phyloP scores from a whole-genome alignment of 2,329 filamentous ascomycete genomes.

The Fusarium longipes region DNA sequence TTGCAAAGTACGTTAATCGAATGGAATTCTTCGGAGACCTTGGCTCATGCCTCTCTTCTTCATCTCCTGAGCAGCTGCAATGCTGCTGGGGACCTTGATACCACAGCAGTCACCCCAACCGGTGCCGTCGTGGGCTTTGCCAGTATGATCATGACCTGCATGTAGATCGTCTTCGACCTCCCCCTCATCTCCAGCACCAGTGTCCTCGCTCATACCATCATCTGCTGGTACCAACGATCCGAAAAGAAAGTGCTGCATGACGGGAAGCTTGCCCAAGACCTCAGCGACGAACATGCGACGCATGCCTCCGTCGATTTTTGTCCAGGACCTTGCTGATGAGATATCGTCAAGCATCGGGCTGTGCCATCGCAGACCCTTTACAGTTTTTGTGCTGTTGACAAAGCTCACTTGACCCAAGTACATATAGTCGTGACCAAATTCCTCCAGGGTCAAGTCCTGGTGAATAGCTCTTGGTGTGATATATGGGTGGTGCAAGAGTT shows the following conservation, averaged over 20 bases:
- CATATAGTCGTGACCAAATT: constrained; percentile 83
- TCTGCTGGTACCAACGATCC: constrained; percentile 84
- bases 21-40: constrained; percentile 78
- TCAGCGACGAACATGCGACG: constrained; percentile 95
- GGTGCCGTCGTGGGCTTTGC: constrained; percentile 71
- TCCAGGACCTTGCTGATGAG: constrained; percentile 87
- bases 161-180: constrained; percentile 64
- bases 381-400: constrained; percentile 96
- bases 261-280: constrained; percentile 90
- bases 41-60: constrained; percentile 75
- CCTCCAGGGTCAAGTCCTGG: constrained; percentile 86
- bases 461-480: constrained; percentile 86
- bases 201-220: constrained; percentile 81
- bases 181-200: constrained; percentile 61
- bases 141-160: constrained; percentile 69
- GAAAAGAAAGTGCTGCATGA: constrained; percentile 99
- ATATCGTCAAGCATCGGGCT: constrained; percentile 99
- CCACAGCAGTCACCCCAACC: constrained; percentile 97
- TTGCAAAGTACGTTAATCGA: constrained; percentile 68
- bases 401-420: constrained; percentile 94
- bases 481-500: constrained; percentile 85
- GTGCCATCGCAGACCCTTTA: constrained; percentile 94
- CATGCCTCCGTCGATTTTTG: constrained; percentile 95
- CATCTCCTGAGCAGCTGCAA: constrained; percentile 90
- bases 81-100: constrained; percentile 94